Conservation (phyloP, 495 filamentous ascomycete species). For the Pyronema domesticum region DNA sequence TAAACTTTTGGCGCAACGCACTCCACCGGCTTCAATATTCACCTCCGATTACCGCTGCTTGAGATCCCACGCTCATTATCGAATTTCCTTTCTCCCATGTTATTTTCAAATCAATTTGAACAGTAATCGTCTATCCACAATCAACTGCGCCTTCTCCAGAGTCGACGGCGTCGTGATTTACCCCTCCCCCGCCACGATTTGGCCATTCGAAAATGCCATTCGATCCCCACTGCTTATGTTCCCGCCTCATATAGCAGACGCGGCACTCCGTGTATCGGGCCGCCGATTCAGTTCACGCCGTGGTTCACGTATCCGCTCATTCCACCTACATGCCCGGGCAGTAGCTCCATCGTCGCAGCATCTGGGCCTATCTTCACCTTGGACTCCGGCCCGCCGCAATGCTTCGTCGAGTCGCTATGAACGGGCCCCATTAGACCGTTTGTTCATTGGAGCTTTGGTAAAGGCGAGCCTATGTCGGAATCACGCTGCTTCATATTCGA, state of each 20-base stretch:
- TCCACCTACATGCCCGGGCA: slow-evolving; percentile 27
- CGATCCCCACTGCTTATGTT: background rate
- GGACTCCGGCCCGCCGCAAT: slow-evolving; percentile 22
- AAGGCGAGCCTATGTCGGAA: slow-evolving; percentile 43
- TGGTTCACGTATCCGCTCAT: slow-evolving; percentile 15
- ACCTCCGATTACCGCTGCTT: too few relatives aligned
- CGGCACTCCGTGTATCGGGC: slow-evolving; percentile 4
- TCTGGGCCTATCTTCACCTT: background rate
- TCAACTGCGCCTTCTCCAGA: too few relatives aligned
- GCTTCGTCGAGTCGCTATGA: slow-evolving; percentile 1
- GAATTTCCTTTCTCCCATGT: too few relatives aligned
- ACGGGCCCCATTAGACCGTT: slow-evolving; percentile 27
- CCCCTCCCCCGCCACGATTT: background rate
- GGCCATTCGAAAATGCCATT: background rate
- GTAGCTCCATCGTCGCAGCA: slow-evolving; percentile 25
- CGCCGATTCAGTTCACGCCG: slow-evolving; percentile 1
- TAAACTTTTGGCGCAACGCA: too few relatives aligned
- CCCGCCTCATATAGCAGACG: slow-evolving; percentile 2
- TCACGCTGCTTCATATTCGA: slow-evolving; percentile 28
- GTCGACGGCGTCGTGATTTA: background rate
- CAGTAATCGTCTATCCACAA: too few relatives aligned
- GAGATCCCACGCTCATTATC: too few relatives aligned
- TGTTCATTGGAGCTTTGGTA: slow-evolving; percentile 49
- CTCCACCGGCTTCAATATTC: too few relatives aligned
- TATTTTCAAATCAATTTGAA: too few relatives aligned